Base-by-base conservation (phyloP, 139 green algal genomes). In the Mychonastes homosphaera region DNA sequence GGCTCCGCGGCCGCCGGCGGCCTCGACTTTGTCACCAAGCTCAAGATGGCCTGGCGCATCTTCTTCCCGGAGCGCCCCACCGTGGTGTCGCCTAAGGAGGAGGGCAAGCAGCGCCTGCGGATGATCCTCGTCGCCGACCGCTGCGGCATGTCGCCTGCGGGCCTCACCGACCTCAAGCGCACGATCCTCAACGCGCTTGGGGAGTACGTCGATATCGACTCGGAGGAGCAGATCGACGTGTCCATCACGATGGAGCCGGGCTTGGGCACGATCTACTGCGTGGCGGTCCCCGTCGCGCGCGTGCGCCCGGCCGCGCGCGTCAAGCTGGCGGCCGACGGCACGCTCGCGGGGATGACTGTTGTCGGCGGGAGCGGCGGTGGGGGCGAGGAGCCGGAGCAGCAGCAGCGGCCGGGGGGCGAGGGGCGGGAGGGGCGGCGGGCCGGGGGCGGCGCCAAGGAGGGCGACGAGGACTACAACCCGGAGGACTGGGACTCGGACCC, bases 151-250 rank as follows among this genome's bases (percentile, higher is more conserved):
- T 88, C 69, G 55, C 74, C 77, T 27, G 62, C 70, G 40, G 61
- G 61, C 3, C 43, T 67, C n/a, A 45, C 61, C 13, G 79, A 85
- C 44, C 90, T 95, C 74, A 84, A 86, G 58, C 59, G 83, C 53
- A 85, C 75, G 29, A 91, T 94, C 41, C 78, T 88, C 9, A 49
- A 49, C 1, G 84, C 78, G 15, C 71, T 94, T 28, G 62, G 74
- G 6, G 79, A 87, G n/a, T 95, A 83, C 65, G 86, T 95, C 10
- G 86, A 94, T 45, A 82, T 95, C 45, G 84, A 90, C 54, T 59
- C 39, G 0, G 79, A 88, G 59, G 82, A 92, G 32, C 62, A 73
- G 29, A 84, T 93, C 13, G 84, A 93, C 59, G 84, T 86, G 0
- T 79, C 79, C 53, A 76, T 96, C 54, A 80, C 69, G 13, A 80